These are phyloP conservation scores for Bipolaris victoriae DNA, from an alignment of 2,329 filamentous ascomycete species.

Conservation along the genomic window DNA sequence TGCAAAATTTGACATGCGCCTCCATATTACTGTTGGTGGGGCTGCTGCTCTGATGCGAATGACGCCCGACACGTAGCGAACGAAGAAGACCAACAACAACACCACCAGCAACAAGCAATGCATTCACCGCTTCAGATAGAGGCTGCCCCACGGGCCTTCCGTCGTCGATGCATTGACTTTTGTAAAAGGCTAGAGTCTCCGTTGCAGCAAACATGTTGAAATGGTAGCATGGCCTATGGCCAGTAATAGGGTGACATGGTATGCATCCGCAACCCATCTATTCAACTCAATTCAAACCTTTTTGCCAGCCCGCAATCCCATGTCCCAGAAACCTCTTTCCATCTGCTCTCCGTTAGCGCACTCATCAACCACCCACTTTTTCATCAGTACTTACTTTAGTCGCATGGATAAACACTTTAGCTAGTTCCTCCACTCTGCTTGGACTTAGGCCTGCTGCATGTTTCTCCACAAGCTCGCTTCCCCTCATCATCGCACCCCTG, in stretches of 20 bases:
- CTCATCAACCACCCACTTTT: neutral
- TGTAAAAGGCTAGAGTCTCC: neutral
- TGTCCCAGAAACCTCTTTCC: conserved; percentile 78
- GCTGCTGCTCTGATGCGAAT: neutral
- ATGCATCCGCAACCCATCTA: neutral
- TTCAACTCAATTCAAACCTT: neutral
- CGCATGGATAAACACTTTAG: conserved; percentile 84
- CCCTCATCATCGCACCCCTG: conserved; percentile 70
- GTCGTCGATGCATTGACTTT: neutral
- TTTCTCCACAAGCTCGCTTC: conserved; percentile 75
- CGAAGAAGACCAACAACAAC: neutral
- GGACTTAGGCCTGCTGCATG: conserved; percentile 76
- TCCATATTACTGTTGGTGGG: neutral
- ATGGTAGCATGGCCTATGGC: neutral
- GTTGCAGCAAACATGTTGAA: neutral
- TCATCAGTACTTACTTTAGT: conserved; percentile 67
- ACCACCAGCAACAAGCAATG: neutral
- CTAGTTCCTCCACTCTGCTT: conserved; percentile 77
- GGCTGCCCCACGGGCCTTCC: neutral
- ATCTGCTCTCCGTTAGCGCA: conserved; percentile 56
- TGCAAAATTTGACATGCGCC: neutral
- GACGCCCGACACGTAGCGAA: neutral
- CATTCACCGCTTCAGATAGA: neutral
- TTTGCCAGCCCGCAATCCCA: conserved; percentile 56
- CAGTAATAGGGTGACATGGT: neutral